Percentiles rank a stretch among this genome's conserved stretches.
Evolutionary conservation across 768 basidiomycete species (phyloP).

Genomic region (Psilocybe sp.): DNA sequence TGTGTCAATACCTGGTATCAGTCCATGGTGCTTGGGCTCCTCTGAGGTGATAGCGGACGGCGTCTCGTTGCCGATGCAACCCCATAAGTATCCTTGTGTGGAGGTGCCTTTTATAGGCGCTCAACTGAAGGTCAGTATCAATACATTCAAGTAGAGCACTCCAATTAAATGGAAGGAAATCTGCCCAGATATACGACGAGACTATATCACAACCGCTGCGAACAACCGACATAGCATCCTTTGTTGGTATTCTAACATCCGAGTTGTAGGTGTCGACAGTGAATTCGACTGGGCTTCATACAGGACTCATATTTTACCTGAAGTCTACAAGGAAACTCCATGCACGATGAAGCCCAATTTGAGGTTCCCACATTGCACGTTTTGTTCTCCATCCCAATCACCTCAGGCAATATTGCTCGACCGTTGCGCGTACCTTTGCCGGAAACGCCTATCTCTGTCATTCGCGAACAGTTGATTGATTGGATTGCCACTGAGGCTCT

Average conservation of each 20-base stretch:
- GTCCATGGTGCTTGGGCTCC: conserved; percentile 47
- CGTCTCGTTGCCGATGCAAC: conserved; percentile 14
- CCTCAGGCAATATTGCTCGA: conserved; percentile 36
- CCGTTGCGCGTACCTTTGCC: conserved; percentile 28
- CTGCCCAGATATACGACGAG: conserved; percentile 55
- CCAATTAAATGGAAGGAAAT: background rate
- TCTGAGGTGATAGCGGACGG: conserved; percentile 12
- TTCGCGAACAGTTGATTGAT: conserved; percentile 54
- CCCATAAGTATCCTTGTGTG: conserved; percentile 68
- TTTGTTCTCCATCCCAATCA: conserved; percentile 47
- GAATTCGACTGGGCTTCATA: conserved; percentile 8
- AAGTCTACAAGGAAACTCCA: conserved; percentile 33
- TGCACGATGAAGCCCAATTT: conserved; percentile 33
- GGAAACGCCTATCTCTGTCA: conserved; percentile 12
- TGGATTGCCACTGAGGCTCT: conserved; percentile 77
- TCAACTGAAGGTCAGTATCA: conserved; percentile 58
- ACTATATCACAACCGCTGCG: conserved; percentile 43
- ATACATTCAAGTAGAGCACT: background rate
- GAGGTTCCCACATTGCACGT: conserved; percentile 69
- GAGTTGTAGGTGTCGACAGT: conserved; percentile 53
- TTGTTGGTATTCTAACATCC: conserved; percentile 69
- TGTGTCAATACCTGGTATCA: conserved; percentile 69
- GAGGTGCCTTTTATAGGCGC: conserved; percentile 58
- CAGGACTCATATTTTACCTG: background rate
- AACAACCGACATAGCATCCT: conserved; percentile 60